Evolutionary conservation across 2,329 filamentous ascomycete species (phyloP).

Genomic region (Penicillium corylophilum): DNA sequence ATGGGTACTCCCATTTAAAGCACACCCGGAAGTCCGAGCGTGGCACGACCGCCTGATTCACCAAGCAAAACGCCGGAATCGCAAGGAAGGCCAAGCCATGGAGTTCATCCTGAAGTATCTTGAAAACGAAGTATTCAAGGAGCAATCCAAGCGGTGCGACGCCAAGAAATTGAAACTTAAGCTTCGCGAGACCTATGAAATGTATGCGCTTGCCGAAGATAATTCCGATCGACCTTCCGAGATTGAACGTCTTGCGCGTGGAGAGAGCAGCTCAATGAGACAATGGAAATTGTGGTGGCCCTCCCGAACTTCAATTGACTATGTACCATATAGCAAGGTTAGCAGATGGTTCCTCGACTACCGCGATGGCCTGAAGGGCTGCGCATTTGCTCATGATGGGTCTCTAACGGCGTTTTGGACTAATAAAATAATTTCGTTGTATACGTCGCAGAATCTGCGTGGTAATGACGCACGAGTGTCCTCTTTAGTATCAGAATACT

Average conservation of each 20-base stretch:
- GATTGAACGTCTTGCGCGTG: no score
- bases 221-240: no score
- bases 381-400: constrained; percentile 28
- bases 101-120: constrained; percentile 28
- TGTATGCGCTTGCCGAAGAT: background rate
- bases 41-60: constrained; percentile 17
- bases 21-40: constrained; percentile 9
- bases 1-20: background rate
- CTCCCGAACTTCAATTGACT: no score
- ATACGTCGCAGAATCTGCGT: constrained; percentile 17
- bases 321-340: background rate
- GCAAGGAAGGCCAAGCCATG: constrained; percentile 23
- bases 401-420: constrained; percentile 31
- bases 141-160: constrained; percentile 20
- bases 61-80: background rate
- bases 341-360: constrained; percentile 6
- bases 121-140: constrained; percentile 24
- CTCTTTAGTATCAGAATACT: background rate
- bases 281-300: no score
- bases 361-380: constrained; percentile 26
- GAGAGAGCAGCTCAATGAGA: no score
- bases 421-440: constrained; percentile 27
- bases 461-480: background rate
- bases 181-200: constrained; percentile 11
- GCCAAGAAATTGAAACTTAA: constrained; percentile 21